Conservation (phyloP, 2,329 filamentous ascomycete species). For the Colletotrichum viniferum region DNA sequence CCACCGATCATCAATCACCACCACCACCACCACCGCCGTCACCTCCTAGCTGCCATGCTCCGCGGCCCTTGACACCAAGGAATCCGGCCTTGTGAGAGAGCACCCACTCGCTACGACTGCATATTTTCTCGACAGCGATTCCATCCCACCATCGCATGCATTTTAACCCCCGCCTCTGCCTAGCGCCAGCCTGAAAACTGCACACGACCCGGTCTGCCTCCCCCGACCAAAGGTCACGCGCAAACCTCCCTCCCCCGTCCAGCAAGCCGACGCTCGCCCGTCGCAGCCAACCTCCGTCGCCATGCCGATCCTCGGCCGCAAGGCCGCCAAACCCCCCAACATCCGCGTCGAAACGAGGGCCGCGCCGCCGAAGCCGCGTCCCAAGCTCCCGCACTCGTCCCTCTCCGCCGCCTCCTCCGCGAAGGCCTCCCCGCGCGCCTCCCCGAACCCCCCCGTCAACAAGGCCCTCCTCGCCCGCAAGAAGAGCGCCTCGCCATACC, state of each 20-base stretch:
- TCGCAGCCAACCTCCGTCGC: not conserved
- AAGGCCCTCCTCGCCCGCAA: slow-evolving; percentile 30
- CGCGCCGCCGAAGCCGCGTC: slow-evolving; percentile 39
- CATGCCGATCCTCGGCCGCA: slow-evolving; percentile 43
- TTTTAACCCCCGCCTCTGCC: not conserved
- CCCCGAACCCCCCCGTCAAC: slow-evolving; percentile 40
- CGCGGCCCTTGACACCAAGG: not conserved
- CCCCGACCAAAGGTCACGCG: not conserved
- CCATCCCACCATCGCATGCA: not conserved
- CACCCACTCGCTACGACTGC: not conserved
- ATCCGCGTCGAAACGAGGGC: slow-evolving; percentile 60
- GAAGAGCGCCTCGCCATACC: slow-evolving; percentile 48
- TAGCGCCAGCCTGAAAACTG: not conserved
- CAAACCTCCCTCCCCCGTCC: not conserved
- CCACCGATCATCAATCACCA: not conserved
- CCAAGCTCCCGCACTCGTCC: slow-evolving; percentile 35
- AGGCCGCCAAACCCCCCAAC: slow-evolving; percentile 53
- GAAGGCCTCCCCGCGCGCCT: slow-evolving; percentile 39
- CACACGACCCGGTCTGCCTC: not conserved
- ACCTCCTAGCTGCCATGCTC: not conserved
- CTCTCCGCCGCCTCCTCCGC: slow-evolving; percentile 35
- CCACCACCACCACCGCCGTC: not conserved
- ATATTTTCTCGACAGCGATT: not conserved
- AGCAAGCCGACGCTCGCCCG: not conserved
- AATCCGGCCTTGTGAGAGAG: not conserved